These are phyloP conservation scores for Umbelopsis isabellina DNA, from an alignment of 192 early-diverging fungal species.

Conservation along the genomic window DNA sequence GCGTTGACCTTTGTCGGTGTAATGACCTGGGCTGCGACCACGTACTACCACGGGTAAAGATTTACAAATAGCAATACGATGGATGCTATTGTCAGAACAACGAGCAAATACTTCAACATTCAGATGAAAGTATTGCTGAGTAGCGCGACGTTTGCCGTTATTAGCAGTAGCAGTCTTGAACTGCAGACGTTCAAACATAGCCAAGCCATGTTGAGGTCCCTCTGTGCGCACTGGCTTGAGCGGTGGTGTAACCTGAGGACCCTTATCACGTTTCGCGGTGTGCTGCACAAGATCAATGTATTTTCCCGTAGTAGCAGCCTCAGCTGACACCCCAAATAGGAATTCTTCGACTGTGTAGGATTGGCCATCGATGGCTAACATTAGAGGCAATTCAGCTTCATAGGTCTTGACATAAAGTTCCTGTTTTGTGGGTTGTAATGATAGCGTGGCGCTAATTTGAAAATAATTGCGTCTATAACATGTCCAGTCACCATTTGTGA, in stretches of 20 bases:
- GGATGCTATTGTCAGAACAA: conserved; percentile 53
- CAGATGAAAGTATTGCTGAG: conserved; percentile 89
- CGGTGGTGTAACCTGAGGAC: conserved; percentile 77
- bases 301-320: conserved; percentile 66
- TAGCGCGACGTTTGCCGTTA: conserved; percentile 86
- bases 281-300: conserved; percentile 84
- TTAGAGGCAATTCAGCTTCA: conserved; percentile 61
- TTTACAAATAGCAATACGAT: conserved; percentile 64
- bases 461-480: conserved; percentile 97
- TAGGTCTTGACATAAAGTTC: conserved; percentile 32
- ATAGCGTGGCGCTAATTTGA: conserved; percentile 73
- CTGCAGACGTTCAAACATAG: conserved; percentile 88
- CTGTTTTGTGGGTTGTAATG: conserved; percentile 35
- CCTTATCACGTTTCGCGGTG: conserved; percentile 93
- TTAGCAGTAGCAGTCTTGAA: conserved; percentile 95
- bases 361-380: conserved; percentile 61
- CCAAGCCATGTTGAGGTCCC: conserved; percentile 60
- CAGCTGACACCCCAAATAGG: conserved; percentile 74
- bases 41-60: conserved; percentile 84
- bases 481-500: conserved; percentile 82
- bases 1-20: conserved; percentile 53
- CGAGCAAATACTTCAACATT: conserved; percentile 73
- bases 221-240: conserved; percentile 60
- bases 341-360: conserved; percentile 57
- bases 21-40: conserved; percentile 89